These are phyloP conservation scores for Naganishia liquefaciens DNA, from an alignment of 1,284 basidiomycete species.

Conservation along the genomic window DNA sequence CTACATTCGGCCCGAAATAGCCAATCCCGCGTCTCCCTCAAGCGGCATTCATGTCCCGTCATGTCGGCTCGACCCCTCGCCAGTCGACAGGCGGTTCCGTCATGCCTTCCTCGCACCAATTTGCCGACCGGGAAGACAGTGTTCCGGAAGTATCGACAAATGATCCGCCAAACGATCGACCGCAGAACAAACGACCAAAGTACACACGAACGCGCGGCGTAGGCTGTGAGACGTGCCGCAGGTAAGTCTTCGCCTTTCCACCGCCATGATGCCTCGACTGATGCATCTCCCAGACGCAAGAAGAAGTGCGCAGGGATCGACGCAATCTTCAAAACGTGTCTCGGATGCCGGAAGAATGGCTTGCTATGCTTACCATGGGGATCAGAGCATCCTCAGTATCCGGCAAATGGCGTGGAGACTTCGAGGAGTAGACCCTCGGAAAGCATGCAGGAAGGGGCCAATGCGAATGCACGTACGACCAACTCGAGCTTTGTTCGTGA, in stretches of 20 bases:
- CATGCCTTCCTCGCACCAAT: background rate
- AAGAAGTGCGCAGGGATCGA: conserved; percentile 25
- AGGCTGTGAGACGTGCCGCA: conserved; percentile 21
- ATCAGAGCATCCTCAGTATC: conserved; percentile 8
- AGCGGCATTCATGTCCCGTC: too few relatives aligned
- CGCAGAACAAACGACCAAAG: conserved; percentile 9
- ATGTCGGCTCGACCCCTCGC: too few relatives aligned
- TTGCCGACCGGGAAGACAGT: background rate
- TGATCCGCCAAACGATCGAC: background rate
- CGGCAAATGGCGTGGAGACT: background rate
- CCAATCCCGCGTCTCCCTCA: too few relatives aligned
- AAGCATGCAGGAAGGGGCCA: background rate
- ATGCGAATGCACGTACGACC: background rate
- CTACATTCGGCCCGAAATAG: too few relatives aligned
- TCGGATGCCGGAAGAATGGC: conserved; percentile 25
- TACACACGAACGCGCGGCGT: conserved; percentile 23
- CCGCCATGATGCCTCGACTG: background rate
- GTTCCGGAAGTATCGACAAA: background rate
- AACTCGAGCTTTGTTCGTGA: too few relatives aligned
- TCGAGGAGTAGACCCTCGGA: background rate
- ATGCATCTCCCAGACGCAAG: background rate
- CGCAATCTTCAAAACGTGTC: conserved; percentile 26
- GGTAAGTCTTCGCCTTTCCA: background rate
- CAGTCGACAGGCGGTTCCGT: too few relatives aligned
- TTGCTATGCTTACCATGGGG: conserved; percentile 20